These are phyloP conservation scores for Triadica sebifera DNA, from an alignment of 345 rosid genomes.

Conservation along the genomic window DNA sequence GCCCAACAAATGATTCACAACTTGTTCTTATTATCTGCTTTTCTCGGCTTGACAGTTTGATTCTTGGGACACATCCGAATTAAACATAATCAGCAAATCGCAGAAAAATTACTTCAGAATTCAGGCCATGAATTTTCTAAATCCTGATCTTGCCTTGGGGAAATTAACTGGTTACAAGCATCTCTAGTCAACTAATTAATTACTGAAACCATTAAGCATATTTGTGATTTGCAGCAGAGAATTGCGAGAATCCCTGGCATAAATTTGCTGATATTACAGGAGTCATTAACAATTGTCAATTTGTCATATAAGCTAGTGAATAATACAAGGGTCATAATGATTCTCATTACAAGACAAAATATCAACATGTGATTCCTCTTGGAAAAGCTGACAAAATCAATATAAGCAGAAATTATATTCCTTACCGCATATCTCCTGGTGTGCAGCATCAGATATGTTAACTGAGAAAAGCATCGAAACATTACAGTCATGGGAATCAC, in stretches of 20 bases:
- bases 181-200: too few relatives aligned
- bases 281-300: not conserved
- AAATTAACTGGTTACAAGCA: too few relatives aligned
- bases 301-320: not conserved
- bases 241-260: not conserved
- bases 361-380: not conserved
- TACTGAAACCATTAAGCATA: too few relatives aligned
- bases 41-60: too few relatives aligned
- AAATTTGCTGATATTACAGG: not conserved
- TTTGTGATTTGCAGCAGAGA: not conserved
- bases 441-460: constrained; percentile 17
- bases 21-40: too few relatives aligned
- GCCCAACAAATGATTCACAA: too few relatives aligned
- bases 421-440: not conserved
- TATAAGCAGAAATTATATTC: constrained; percentile 1
- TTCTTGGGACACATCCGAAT: too few relatives aligned
- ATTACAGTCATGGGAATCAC: not conserved
- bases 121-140: too few relatives aligned
- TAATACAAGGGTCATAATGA: not conserved
- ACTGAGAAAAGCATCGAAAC: constrained; percentile 1
- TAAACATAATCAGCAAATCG: too few relatives aligned
- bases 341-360: not conserved
- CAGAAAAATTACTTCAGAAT: too few relatives aligned
- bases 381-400: not conserved
- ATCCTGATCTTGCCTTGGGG: too few relatives aligned